Percentiles rank a stretch among this genome's conserved stretches.
Evolutionary conservation across 2,329 filamentous ascomycete species (phyloP).

Genomic region (Claviceps sp.): DNA sequence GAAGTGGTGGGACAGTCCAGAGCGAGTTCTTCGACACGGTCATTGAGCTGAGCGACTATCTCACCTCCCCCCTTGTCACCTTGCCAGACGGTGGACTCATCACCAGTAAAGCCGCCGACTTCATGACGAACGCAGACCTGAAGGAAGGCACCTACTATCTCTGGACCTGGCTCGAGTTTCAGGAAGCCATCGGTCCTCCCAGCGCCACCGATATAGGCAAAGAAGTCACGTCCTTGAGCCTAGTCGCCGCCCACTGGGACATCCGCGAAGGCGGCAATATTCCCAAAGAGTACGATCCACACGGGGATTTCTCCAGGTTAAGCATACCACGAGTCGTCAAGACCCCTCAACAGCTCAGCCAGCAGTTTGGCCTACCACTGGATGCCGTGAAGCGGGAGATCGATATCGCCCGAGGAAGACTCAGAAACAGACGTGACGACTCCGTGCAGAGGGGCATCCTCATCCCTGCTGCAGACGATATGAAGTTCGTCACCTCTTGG

Average conservation of each 20-base stretch:
- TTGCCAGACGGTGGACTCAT: constrained; percentile 63
- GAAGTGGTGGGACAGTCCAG: constrained; percentile 35
- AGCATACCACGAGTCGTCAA: constrained; percentile 69
- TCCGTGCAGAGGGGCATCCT: constrained; percentile 47
- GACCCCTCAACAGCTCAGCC: constrained; percentile 54
- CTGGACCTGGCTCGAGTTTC: constrained; percentile 82
- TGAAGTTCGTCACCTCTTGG: constrained; percentile 77
- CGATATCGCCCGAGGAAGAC: constrained; percentile 49
- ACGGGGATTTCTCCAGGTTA: constrained; percentile 89
- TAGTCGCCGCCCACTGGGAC: constrained; percentile 69
- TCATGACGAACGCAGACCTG: constrained; percentile 66
- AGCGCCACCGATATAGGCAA: constrained; percentile 25
- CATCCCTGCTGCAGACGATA: constrained; percentile 55
- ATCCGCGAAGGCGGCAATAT: constrained; percentile 79
- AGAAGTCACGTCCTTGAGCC: constrained; percentile 44
- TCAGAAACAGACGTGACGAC: constrained; percentile 56
- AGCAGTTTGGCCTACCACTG: constrained; percentile 59
- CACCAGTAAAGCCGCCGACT: constrained; percentile 74
- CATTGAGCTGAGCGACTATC: constrained; percentile 74
- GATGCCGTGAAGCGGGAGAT: constrained; percentile 57
- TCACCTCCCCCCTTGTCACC: constrained; percentile 46
- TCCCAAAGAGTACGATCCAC: constrained; percentile 64
- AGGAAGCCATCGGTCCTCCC: constrained; percentile 45
- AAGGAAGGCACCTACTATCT: constrained; percentile 89
- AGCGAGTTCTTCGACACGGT: constrained; percentile 66